Conservation (phyloP, 148 eudicot species). For the Rheum nobile region DNA sequence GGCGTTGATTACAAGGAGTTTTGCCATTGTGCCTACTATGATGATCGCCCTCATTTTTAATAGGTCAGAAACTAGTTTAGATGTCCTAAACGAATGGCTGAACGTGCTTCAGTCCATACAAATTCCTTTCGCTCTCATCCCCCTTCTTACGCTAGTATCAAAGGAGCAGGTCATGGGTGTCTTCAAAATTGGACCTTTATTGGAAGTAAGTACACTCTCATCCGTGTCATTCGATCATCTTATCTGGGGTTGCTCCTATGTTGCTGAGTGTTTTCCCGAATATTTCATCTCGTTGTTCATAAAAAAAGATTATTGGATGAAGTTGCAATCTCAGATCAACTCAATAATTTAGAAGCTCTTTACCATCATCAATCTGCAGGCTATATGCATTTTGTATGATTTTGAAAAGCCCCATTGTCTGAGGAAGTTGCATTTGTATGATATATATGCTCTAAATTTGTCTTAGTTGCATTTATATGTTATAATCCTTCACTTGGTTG, state of each 20-base stretch:
- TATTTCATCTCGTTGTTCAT: background rate
- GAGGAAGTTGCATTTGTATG: background rate
- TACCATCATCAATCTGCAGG: too few relatives aligned
- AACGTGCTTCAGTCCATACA: constrained; percentile 83
- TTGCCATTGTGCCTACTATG: constrained; percentile 81
- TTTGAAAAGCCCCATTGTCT: too few relatives aligned
- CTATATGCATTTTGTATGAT: background rate
- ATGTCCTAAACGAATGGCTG: constrained; percentile 76
- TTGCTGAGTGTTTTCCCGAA: background rate
- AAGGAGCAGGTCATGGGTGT: constrained; percentile 63
- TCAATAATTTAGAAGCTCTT: too few relatives aligned
- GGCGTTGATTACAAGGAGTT: constrained; percentile 73
- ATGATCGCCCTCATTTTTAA: constrained; percentile 63
- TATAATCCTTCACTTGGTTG: background rate
- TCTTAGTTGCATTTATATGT: too few relatives aligned
- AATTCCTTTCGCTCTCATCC: constrained; percentile 84
- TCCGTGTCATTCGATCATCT: background rate
- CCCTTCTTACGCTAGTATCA: constrained; percentile 69
- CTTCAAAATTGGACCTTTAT: constrained; percentile 47
- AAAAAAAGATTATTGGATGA: background rate
- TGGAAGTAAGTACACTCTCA: constrained; percentile 35
- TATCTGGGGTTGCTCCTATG: background rate
- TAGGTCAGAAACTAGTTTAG: constrained; percentile 52
- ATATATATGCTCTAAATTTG: background rate
- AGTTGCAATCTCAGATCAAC: background rate